These are phyloP conservation scores for Anthoceros angustus DNA, from an alignment of 225 moss, liverwort and hornwort genomes.

Conservation along the genomic window DNA sequence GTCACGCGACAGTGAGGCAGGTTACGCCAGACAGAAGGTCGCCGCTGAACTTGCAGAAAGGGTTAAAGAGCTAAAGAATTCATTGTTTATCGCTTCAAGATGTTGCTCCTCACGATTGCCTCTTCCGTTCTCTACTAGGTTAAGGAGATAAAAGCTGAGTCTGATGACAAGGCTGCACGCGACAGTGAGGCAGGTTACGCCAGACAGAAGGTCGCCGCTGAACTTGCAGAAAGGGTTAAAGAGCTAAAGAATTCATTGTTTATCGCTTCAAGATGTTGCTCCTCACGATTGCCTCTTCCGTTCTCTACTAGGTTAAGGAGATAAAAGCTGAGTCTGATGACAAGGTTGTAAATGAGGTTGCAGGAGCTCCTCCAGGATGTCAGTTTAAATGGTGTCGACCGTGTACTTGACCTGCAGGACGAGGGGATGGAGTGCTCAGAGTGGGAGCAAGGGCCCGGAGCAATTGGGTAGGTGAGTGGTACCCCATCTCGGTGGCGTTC, in stretches of 20 bases:
- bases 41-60: conserved; percentile 39
- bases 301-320: not conserved
- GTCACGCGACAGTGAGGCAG: not conserved
- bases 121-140: not conserved
- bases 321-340: not conserved
- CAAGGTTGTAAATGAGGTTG: conserved; percentile 11
- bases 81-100: no score
- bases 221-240: conserved; percentile 35
- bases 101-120: not conserved
- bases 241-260: conserved; percentile 38
- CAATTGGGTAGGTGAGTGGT: conserved; percentile 11
- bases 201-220: conserved; percentile 41
- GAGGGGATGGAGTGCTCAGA: not conserved
- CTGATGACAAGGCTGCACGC: not conserved
- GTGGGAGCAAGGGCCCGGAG: not conserved
- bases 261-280: no score
- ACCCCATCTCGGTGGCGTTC: conserved; percentile 5
- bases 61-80: conserved; percentile 35
- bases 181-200: conserved; percentile 3
- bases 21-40: conserved; percentile 30
- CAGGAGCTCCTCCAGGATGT: conserved; percentile 52
- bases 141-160: not conserved
- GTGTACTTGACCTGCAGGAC: conserved; percentile 70
- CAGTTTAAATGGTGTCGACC: conserved; percentile 62
- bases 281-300: conserved; percentile 11